phyloP scores from a whole-genome alignment of 164 flowering plant species.

The Saururus chinensis region DNA sequence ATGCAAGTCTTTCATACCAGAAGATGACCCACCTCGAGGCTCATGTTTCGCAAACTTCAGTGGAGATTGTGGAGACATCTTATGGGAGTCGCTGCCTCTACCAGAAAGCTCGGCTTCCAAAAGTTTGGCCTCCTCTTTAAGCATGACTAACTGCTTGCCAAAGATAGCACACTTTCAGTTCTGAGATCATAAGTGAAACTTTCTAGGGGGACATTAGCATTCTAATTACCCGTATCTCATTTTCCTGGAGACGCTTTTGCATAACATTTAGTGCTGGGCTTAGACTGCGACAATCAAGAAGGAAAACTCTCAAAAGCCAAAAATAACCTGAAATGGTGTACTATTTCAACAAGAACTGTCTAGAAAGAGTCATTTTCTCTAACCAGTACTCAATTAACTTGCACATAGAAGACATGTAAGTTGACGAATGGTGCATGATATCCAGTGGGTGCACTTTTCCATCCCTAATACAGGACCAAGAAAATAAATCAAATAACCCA shows the following conservation, averaged over 20 bases:
- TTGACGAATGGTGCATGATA: constrained; percentile 83
- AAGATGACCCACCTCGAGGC: constrained; percentile 32
- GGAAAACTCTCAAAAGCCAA: constrained; percentile 1
- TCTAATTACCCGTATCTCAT: constrained; percentile 66
- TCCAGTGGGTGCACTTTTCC: constrained; percentile 86
- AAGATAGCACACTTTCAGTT: not conserved
- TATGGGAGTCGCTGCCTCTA: constrained; percentile 37
- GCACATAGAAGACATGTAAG: constrained; percentile 97
- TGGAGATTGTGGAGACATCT: constrained; percentile 32
- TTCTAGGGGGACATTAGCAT: not conserved
- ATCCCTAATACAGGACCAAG: constrained; percentile 33
- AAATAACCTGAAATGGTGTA: not conserved
- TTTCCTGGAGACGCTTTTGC: constrained; percentile 69
- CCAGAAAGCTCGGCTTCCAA: constrained; percentile 45
- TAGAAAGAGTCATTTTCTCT: constrained; percentile 11
- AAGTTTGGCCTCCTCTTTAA: constrained; percentile 63
- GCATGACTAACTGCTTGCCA: constrained; percentile 42
- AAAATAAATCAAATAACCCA: constrained; percentile 1
- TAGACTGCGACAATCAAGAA: constrained; percentile 41
- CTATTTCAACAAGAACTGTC: not conserved
- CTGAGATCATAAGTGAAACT: constrained; percentile 1
- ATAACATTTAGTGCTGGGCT: constrained; percentile 84
- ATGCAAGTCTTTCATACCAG: constrained; percentile 34
- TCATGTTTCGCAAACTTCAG: constrained; percentile 22
- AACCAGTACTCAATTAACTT: constrained; percentile 95